phyloP scores from a whole-genome alignment of 2,329 filamentous ascomycete species.

The Alternaria gaisen region DNA sequence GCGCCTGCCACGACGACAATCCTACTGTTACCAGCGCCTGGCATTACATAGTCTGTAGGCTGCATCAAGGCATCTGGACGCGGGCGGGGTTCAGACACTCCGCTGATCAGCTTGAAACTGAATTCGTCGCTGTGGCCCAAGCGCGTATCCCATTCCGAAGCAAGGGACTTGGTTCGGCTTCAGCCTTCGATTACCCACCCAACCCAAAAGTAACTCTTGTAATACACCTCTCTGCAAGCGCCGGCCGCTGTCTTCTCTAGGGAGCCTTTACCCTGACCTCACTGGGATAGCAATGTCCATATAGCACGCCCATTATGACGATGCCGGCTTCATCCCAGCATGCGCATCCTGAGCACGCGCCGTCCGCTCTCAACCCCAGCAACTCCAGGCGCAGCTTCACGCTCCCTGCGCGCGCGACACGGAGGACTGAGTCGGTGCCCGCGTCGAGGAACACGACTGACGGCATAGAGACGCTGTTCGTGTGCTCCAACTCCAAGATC shows the following conservation, averaged over 20 bases:
- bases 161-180: constrained; percentile 17
- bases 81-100: constrained; percentile 13
- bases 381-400: constrained; percentile 58
- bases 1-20: neutral
- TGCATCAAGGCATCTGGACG: neutral
- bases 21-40: neutral
- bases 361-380: constrained; percentile 24
- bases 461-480: constrained; percentile 75
- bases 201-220: constrained; percentile 3
- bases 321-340: constrained; percentile 40
- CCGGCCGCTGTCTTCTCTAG: constrained; percentile 9
- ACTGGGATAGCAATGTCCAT: constrained; percentile 31
- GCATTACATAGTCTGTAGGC: neutral
- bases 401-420: constrained; percentile 53
- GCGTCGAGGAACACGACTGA: constrained; percentile 52
- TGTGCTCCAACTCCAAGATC: constrained; percentile 76
- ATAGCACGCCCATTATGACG: constrained; percentile 44
- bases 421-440: constrained; percentile 39
- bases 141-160: constrained; percentile 19
- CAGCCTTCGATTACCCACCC: constrained; percentile 15
- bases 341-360: constrained; percentile 39
- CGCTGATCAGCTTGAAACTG: constrained; percentile 23
- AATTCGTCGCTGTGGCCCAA: constrained; percentile 6
- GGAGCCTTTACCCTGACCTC: neutral
- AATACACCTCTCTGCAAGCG: constrained; percentile 3